phyloP scores from a whole-genome alignment of 1,139 yeast species.

The Trichomonascaceae sp. region DNA sequence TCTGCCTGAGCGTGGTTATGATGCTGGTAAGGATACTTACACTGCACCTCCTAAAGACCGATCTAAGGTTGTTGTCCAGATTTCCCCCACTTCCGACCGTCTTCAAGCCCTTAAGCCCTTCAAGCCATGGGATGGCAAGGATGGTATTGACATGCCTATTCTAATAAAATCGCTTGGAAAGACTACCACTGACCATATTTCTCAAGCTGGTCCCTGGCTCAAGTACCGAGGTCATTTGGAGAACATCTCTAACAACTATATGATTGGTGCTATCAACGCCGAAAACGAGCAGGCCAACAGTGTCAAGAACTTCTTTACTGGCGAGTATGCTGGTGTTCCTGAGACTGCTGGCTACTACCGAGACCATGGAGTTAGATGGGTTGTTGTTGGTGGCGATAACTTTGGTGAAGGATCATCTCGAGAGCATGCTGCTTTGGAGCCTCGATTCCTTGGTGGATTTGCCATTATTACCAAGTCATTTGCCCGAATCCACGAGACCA shows the following conservation, averaged over 20 bases:
- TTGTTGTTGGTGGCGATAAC: constrained; percentile 93
- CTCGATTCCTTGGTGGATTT: constrained; percentile 87
- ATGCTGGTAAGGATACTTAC: constrained; percentile 91
- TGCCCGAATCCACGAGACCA: constrained; percentile 92
- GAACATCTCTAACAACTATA: constrained; percentile 97
- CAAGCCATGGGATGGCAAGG: constrained; percentile 94
- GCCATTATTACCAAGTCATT: constrained; percentile 88
- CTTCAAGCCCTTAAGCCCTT: constrained; percentile 89
- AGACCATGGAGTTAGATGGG: constrained; percentile 86
- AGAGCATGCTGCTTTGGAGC: constrained; percentile 97
- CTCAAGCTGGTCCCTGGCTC: constrained; percentile 99
- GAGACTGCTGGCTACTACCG: constrained; percentile 94
- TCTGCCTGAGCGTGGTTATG: constrained; percentile 79
- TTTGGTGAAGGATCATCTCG: constrained; percentile 99
- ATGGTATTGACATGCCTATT: constrained; percentile 81
- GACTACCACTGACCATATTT: constrained; percentile 98
- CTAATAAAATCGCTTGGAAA: constrained; percentile 95
- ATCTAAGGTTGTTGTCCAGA: constrained; percentile 62
- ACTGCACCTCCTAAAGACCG: constrained; percentile 97
- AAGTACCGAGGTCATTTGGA: constrained; percentile 99
- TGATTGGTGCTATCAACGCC: constrained; percentile 98
- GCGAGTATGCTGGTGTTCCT: constrained; percentile 92
- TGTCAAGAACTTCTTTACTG: constrained; percentile 85
- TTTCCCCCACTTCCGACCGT: constrained; percentile 83
- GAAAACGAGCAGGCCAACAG: constrained; percentile 94